Base-by-base conservation (phyloP, 768 basidiomycete genomes). In the Kwoniella bestiolae region DNA sequence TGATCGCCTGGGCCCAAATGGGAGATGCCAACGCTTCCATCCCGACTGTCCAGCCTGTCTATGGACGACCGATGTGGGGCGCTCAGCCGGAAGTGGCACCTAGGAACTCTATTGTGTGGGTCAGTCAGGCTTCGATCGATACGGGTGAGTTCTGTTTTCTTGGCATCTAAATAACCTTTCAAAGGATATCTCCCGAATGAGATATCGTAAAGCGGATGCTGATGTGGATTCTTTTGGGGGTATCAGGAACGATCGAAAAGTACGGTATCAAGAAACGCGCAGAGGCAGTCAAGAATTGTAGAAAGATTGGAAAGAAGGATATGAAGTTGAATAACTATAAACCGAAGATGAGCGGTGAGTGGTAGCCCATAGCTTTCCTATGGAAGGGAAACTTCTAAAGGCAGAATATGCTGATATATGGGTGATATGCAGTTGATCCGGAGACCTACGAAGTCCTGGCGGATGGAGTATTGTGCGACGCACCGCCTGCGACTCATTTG, bases 1-100 rank as follows among this genome's bases (percentile, higher is more conserved):
- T 96, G 6, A 94, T 98, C 71, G 91, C 86, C 11, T 92, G 89
- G 87, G 88, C 92, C 2, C 70, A 94, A 91, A 91, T 99, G 88
- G 96, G 96, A 18, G 96, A 99, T 49, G 91, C 95, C 0, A 98
- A 97, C 80, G 96, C 86, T 1, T 94, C 93, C 7, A 98, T 99
- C 68, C 94, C 96, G 12, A 91, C 92, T 1, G 92, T 99, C 0
- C 94, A 98, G 78, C 96, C 96, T 0, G 86, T 88, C 77, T 87
- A 87, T 67, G 87, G 88, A 8, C 87, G 89, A 47, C 92, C 92
- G 1, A 98, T 98, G 96, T 99, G 94, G 94, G 95, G 91, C 14
- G 81, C 89, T 29, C 83, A 90, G 66, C 84, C 92, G 0, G 82
- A 84, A 1, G 88, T 92, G 2, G 95, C 92, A 0, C 90, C 91